Percentiles rank a stretch among this genome's conserved stretches.
Conservation (phyloP, 768 basidiomycete species). For the Tylopilus balloui region DNA sequence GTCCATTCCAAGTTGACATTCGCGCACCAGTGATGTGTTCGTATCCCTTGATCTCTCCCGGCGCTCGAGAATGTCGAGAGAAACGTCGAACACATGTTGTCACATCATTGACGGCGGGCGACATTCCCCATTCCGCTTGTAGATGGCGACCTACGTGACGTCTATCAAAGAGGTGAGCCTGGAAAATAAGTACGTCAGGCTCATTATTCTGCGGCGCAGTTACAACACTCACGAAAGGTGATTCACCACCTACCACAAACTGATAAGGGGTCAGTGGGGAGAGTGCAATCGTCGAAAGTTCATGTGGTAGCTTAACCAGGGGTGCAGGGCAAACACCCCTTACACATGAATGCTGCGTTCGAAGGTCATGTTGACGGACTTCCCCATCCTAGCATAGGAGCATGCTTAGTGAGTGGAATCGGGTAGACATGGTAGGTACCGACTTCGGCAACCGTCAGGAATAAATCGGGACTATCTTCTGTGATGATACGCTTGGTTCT, state of each 20-base stretch:
- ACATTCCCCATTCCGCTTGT: constrained; percentile 65
- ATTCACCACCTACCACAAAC: constrained; percentile 80
- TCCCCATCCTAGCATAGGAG: constrained; percentile 63
- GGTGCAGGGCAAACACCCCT: constrained; percentile 60
- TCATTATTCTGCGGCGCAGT: not conserved
- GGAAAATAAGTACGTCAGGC: constrained; percentile 1
- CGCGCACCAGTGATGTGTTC: constrained; percentile 77
- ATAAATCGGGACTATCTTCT: constrained; percentile 72
- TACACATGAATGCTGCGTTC: constrained; percentile 62
- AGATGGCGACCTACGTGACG: constrained; percentile 62
- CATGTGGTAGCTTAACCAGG: constrained; percentile 58
- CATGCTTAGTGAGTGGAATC: constrained; percentile 13
- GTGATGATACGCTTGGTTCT: constrained; percentile 78
- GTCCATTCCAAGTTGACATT: constrained; percentile 65
- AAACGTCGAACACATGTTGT: constrained; percentile 83
- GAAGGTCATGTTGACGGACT: constrained; percentile 83
- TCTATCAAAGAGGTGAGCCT: constrained; percentile 64
- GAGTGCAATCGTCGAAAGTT: constrained; percentile 68
- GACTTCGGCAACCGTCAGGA: constrained; percentile 79
- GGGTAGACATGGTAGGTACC: constrained; percentile 15
- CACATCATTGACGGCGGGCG: constrained; percentile 43
- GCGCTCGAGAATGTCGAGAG: constrained; percentile 44
- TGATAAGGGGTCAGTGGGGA: constrained; percentile 80
- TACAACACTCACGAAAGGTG: constrained; percentile 56
- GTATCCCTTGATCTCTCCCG: constrained; percentile 33